A percentile compares a stretch with the other conserved stretches of the same genome.
Conservation (phyloP, 2,329 filamentous ascomycete species). For the Xylaria digitata region DNA sequence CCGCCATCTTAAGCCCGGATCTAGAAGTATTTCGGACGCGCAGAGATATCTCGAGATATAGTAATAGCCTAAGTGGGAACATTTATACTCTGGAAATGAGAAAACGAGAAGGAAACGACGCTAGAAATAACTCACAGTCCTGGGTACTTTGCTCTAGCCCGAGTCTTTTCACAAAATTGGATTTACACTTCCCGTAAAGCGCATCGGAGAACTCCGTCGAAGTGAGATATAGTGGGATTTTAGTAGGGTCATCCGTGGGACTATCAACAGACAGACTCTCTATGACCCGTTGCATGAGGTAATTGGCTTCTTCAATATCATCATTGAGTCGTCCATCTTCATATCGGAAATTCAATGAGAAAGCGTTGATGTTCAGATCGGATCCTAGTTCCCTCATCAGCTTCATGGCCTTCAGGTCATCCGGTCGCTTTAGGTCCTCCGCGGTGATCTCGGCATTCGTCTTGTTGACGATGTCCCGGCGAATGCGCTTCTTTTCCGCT, state of each 20-base stretch:
- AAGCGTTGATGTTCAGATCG: slow-evolving; percentile 61
- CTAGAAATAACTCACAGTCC: slow-evolving; percentile 39
- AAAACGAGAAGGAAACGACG: background rate
- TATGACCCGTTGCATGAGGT: slow-evolving; percentile 59
- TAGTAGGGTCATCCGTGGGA: slow-evolving; percentile 53
- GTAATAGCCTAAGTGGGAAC: background rate
- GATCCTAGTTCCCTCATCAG: slow-evolving; percentile 57
- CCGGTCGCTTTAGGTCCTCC: slow-evolving; percentile 44
- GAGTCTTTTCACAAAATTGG: slow-evolving; percentile 57
- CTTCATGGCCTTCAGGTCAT: slow-evolving; percentile 51
- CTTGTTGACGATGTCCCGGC: slow-evolving; percentile 53
- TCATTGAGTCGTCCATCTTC: slow-evolving; percentile 54
- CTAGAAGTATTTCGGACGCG: background rate
- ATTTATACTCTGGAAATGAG: background rate
- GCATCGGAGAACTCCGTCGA: slow-evolving; percentile 56
- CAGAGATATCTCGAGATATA: background rate
- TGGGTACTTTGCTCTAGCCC: slow-evolving; percentile 49
- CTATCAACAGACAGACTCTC: slow-evolving; percentile 56
- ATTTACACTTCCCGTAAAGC: slow-evolving; percentile 56
- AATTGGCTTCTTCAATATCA: slow-evolving; percentile 61
- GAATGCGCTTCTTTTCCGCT: slow-evolving; percentile 54
- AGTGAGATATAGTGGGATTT: slow-evolving; percentile 58
- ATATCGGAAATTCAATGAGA: slow-evolving; percentile 57
- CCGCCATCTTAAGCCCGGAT: background rate
- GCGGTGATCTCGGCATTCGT: slow-evolving; percentile 52